Conservation (phyloP, 192 early-diverging fungal species). For the Thoreauomyces humboldtii region DNA sequence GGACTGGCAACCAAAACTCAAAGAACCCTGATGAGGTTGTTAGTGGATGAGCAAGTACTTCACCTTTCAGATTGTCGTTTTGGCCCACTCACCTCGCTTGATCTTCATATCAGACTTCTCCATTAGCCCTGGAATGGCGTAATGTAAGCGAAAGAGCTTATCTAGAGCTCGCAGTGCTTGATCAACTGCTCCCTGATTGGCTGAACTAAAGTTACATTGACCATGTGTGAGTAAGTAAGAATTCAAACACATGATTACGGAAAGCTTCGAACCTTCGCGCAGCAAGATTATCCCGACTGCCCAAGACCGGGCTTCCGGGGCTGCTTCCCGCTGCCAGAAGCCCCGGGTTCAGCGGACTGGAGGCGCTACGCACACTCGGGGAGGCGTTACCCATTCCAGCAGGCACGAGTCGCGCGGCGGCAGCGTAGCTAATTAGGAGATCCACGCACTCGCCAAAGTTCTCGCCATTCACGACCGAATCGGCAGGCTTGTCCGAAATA, state of each 20-base stretch:
- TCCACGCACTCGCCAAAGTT: slow-evolving; percentile 77
- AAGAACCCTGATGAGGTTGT: slow-evolving; percentile 46
- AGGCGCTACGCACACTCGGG: not conserved
- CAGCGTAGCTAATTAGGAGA: slow-evolving; percentile 61
- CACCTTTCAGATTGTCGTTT: not conserved
- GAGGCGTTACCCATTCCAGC: not conserved
- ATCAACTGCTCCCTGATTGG: slow-evolving; percentile 51
- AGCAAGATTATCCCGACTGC: slow-evolving; percentile 7
- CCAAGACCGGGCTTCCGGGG: not conserved
- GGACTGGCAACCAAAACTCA: slow-evolving; percentile 75
- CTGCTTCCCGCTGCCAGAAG: not conserved
- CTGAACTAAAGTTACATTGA: slow-evolving; percentile 25
- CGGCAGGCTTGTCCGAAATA: slow-evolving; percentile 44
- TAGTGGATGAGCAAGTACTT: not conserved
- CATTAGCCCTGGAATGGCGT: slow-evolving; percentile 51
- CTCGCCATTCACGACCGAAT: slow-evolving; percentile 46
- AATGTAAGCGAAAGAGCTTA: slow-evolving; percentile 61
- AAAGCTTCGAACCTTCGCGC: no score
- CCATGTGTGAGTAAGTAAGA: not conserved
- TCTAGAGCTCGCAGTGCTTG: slow-evolving; percentile 68
- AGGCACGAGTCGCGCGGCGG: slow-evolving; percentile 34
- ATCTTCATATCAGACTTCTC: slow-evolving; percentile 29
- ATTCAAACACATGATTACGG: not conserved
- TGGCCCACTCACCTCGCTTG: slow-evolving; percentile 39
- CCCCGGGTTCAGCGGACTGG: not conserved